Evolutionary conservation across 331 rosid species (phyloP), one percentile per base, ranked within the genome.

Genomic region (Acacia pycnantha): DNA sequence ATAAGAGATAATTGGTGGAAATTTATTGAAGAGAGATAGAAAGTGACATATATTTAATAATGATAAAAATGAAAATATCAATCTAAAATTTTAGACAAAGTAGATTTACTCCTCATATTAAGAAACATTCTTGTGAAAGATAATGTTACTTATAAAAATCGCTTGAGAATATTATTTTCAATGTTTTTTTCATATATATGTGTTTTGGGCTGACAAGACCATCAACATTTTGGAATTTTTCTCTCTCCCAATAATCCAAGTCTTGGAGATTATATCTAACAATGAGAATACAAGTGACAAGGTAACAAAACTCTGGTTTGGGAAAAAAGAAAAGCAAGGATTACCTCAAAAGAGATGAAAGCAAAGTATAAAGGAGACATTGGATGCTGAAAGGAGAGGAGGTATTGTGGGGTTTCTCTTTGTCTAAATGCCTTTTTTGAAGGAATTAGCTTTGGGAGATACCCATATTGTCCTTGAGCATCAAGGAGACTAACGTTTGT

Each of bases 301-400:
- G 77, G 78, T 84, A 82, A 85, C 87, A 86, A 86, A 87, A 26
- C 41, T 50, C 66, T 79, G 82, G 68, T 76, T 77, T 77, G 61
- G 43, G 78, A 83, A 84, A 82, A 83, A 87, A 87, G 84, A 89
- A 90, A 90, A 84, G 86, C 82, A 53, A 77, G 73, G 84, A 84
- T 50, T 79, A 80, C 97, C 94, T 94, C 90, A 88, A 96, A 96
- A 96, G 99, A 83, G 88, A 86, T 91, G 99, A 95, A 93, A 93
- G 93, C 81, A 77, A 82, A 72, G 77, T 75, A 80, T 83, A 92
- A 92, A 89, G 92, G 89, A 59, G 87, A 79, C 99, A 90, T 91
- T 87, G 97, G 99, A 94, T 93, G 84, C 99, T 82, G 84, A 90
- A 89, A 90, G 88, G 76, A 89, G 77, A 78, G 77, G 92, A 86